Conservation (phyloP, 768 basidiomycete genomes). For the Amanita polypyramis region DNA sequence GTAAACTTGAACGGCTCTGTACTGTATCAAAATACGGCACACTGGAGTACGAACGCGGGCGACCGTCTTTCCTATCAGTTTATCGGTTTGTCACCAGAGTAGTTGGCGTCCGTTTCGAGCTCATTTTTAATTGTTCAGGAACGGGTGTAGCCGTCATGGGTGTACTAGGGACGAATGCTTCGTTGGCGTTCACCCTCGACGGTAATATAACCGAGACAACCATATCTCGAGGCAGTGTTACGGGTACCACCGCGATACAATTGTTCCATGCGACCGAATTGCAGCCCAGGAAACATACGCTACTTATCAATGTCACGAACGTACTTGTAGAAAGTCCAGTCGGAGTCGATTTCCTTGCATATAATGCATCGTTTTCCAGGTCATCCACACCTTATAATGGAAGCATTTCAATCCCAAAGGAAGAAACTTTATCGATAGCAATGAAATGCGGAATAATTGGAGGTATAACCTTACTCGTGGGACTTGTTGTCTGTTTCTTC, state of each 20-base stretch:
- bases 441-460: conserved; percentile 14
- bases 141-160: conserved; percentile 18
- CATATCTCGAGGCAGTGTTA: conserved; percentile 18
- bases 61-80: conserved; percentile 25
- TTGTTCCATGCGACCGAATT: conserved; percentile 24
- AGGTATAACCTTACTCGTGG: conserved; percentile 6
- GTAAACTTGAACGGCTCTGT: conserved; percentile 16
- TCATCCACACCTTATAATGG: conserved; percentile 8
- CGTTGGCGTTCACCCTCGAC: conserved; percentile 23
- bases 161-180: background rate
- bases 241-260: conserved; percentile 22
- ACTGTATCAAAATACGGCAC: conserved; percentile 22
- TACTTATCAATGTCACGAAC: conserved; percentile 26
- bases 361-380: conserved; percentile 23
- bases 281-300: conserved; percentile 24
- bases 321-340: conserved; percentile 20
- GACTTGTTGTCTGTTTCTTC: conserved; percentile 1
- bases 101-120: background rate
- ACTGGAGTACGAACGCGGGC: conserved; percentile 26
- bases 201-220: conserved; percentile 17
- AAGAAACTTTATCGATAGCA: conserved; percentile 2
- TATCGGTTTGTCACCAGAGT: conserved; percentile 17
- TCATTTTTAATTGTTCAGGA: conserved; percentile 15
- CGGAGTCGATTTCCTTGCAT: conserved; percentile 30
- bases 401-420: background rate